phyloP scores from a whole-genome alignment of 129 eudicot species.

The Cynara cardunculus region DNA sequence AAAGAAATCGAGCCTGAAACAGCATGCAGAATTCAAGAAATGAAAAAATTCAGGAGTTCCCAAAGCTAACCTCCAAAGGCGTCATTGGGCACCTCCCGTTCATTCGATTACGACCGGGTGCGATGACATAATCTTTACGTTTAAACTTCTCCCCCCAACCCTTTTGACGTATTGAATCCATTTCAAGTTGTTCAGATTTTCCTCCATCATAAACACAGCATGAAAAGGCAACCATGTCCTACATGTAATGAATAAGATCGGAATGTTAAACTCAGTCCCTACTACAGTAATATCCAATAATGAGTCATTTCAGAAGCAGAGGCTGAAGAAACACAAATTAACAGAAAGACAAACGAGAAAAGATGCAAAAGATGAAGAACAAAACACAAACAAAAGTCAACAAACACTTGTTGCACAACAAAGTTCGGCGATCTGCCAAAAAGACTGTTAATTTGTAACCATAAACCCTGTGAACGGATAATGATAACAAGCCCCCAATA shows the following conservation, averaged over 20 bases:
- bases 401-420: neutral
- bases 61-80: constrained; percentile 79
- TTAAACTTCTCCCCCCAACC: constrained; percentile 81
- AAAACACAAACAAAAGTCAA: neutral
- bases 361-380: neutral
- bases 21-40: neutral
- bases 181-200: constrained; percentile 40
- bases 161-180: constrained; percentile 66
- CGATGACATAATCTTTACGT: constrained; percentile 46
- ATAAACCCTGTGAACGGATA: neutral
- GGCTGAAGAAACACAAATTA: neutral
- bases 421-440: neutral
- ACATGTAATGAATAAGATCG: constrained; percentile 2
- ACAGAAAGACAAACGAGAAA: neutral
- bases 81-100: constrained; percentile 83
- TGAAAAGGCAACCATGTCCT: constrained; percentile 94
- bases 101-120: constrained; percentile 54
- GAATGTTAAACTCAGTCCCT: neutral
- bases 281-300: neutral
- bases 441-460: neutral
- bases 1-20: neutral
- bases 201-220: constrained; percentile 85
- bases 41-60: neutral
- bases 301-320: constrained; percentile 3
- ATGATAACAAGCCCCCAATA: neutral